These are phyloP conservation scores for Apiotrichum laibachii DNA, from an alignment of 1,284 basidiomycete genomes.

Conservation along the genomic window DNA sequence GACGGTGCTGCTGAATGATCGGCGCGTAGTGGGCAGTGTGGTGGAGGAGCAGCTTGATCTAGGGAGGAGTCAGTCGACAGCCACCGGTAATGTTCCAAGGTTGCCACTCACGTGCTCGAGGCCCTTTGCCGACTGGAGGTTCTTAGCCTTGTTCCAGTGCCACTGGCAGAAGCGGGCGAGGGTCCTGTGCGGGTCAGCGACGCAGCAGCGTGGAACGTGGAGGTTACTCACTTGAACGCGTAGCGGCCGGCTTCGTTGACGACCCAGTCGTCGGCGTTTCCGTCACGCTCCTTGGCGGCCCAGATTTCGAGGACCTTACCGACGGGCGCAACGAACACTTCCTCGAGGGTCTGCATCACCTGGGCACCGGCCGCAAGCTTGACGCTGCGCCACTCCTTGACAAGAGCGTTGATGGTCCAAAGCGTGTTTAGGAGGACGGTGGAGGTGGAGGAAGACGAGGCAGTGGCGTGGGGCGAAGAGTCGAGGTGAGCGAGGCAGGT, in stretches of 20 bases:
- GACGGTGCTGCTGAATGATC: conserved; percentile 41
- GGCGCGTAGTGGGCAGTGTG: conserved; percentile 45
- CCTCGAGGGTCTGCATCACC: conserved; percentile 43
- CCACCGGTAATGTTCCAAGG: neutral
- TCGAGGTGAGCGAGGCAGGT: conserved; percentile 35
- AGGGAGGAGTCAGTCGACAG: neutral
- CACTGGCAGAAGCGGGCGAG: conserved; percentile 45
- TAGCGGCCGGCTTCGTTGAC: conserved; percentile 48
- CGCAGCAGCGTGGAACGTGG: neutral
- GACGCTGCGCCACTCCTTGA: conserved; percentile 51
- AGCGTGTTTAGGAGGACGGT: conserved; percentile 48
- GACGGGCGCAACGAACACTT: conserved; percentile 37
- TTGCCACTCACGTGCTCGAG: conserved; percentile 36
- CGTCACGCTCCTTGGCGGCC: conserved; percentile 31
- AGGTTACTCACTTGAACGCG: conserved; percentile 47
- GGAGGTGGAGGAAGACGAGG: conserved; percentile 29
- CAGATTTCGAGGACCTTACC: conserved; percentile 41
- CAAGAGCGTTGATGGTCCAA: conserved; percentile 51
- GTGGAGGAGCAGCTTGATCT: conserved; percentile 40
- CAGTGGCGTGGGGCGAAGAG: conserved; percentile 11
- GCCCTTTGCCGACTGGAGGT: conserved; percentile 35
- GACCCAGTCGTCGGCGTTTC: conserved; percentile 43
- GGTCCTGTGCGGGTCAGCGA: conserved; percentile 31
- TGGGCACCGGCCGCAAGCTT: conserved; percentile 45
- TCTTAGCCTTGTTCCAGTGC: conserved; percentile 48